Conservation (phyloP, 1,139 yeast species). For the Yamadazyma songkhlaensis region DNA sequence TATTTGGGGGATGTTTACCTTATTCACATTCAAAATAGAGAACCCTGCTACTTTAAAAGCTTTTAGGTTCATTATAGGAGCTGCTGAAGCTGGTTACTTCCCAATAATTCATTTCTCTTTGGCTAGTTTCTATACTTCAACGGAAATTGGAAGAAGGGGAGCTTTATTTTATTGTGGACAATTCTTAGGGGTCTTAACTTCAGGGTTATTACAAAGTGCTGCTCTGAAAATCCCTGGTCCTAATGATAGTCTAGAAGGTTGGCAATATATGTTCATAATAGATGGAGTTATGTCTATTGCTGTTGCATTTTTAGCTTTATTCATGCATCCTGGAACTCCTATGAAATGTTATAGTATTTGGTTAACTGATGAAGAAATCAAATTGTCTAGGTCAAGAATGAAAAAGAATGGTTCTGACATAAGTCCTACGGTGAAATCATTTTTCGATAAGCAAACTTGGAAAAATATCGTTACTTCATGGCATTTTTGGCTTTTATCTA, state of each 20-base stretch:
- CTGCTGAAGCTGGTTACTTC: conserved; percentile 25
- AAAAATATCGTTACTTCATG: conserved; percentile 21
- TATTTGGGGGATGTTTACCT: conserved; percentile 24
- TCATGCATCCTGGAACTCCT: conserved; percentile 31
- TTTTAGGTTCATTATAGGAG: conserved; percentile 27
- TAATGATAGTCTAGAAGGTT: conserved; percentile 20
- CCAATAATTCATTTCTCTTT: conserved; percentile 21
- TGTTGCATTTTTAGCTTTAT: conserved; percentile 23
- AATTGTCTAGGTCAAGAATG: conserved; percentile 23
- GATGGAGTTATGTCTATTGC: conserved; percentile 26
- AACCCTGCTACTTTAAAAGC: conserved; percentile 21
- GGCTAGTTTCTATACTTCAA: conserved; percentile 25
- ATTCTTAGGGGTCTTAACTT: conserved; percentile 26
- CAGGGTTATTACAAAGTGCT: conserved; percentile 28
- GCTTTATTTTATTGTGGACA: conserved; percentile 28
- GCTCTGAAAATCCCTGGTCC: conserved; percentile 18
- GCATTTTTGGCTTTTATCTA: conserved; percentile 23
- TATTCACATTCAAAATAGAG: conserved; percentile 18
- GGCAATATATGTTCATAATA: conserved; percentile 32
- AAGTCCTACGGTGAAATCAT: conserved; percentile 17
- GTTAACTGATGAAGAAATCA: conserved; percentile 28
- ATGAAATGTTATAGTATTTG: conserved; percentile 25
- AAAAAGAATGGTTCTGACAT: conserved; percentile 23
- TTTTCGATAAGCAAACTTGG: conserved; percentile 24
- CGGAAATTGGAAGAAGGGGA: conserved; percentile 26